These are phyloP conservation scores for Verticillium tricorpus DNA, from an alignment of 2,329 filamentous ascomycete genomes.

Conservation along the genomic window DNA sequence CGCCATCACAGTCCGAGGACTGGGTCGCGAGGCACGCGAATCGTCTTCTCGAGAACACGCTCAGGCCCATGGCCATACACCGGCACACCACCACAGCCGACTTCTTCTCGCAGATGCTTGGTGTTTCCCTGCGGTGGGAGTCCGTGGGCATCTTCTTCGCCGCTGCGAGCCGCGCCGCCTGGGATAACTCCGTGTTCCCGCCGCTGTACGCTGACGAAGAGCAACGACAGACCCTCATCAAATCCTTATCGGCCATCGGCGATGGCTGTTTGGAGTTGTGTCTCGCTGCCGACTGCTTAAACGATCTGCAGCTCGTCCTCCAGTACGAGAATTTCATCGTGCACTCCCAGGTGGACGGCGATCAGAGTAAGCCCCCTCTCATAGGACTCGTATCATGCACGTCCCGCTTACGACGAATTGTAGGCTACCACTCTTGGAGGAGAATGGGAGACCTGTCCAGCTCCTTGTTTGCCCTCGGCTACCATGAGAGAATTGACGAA, in stretches of 20 bases:
- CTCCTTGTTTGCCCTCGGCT: slow-evolving; percentile 41
- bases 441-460: slow-evolving; percentile 39
- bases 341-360: slow-evolving; percentile 36
- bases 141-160: slow-evolving; percentile 18
- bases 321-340: slow-evolving; percentile 44
- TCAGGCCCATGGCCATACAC: background rate
- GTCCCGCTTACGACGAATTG: background rate
- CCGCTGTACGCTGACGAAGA: slow-evolving; percentile 7
- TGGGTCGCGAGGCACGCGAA: background rate
- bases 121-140: slow-evolving; percentile 17
- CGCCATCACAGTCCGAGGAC: background rate
- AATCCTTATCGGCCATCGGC: slow-evolving; percentile 11
- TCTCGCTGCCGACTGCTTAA: slow-evolving; percentile 26
- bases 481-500: slow-evolving; percentile 31
- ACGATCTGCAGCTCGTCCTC: slow-evolving; percentile 37
- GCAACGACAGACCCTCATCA: slow-evolving; percentile 10
- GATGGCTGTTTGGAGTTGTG: slow-evolving; percentile 18
- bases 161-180: slow-evolving; percentile 16
- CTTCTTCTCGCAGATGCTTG: slow-evolving; percentile 12
- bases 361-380: slow-evolving; percentile 30
- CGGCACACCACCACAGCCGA: slow-evolving; percentile 3
- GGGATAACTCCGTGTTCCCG: slow-evolving; percentile 6
- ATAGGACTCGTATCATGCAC: background rate
- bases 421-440: slow-evolving; percentile 43
- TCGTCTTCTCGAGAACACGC: background rate